These are phyloP conservation scores for Collariella sp. DNA, from an alignment of 495 filamentous ascomycete species.

Conservation along the genomic window DNA sequence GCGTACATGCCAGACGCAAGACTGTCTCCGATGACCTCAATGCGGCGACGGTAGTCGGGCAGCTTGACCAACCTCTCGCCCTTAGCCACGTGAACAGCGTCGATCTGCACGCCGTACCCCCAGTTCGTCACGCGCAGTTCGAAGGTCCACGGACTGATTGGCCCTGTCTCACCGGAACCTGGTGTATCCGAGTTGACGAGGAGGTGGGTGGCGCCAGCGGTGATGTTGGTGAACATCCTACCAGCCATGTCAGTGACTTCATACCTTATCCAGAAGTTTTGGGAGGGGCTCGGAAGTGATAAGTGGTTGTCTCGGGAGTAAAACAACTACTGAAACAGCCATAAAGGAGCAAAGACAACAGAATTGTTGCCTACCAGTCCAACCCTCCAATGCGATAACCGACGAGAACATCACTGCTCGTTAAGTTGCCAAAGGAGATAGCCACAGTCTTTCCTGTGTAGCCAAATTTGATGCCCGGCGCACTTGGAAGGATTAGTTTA, in stretches of 20 bases:
- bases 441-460: conserved; percentile 58
- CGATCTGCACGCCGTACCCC: conserved; percentile 56
- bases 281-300: too few relatives aligned
- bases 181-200: conserved; percentile 42
- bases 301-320: too few relatives aligned
- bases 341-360: too few relatives aligned
- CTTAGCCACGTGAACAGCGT: conserved; percentile 43
- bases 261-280: too few relatives aligned
- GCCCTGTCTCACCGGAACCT: conserved; percentile 32
- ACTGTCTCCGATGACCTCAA: conserved; percentile 60
- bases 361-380: too few relatives aligned
- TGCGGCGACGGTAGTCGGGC: conserved; percentile 41
- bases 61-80: conserved; percentile 45
- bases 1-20: conserved; percentile 52
- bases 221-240: conserved; percentile 61
- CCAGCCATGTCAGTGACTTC: too few relatives aligned
- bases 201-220: conserved; percentile 51
- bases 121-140: conserved; percentile 57
- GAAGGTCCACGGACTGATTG: conserved; percentile 39
- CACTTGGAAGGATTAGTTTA: conserved; percentile 24
- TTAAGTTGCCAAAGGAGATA: conserved; percentile 53
- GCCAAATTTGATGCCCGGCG: conserved; percentile 54
- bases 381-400: conserved; percentile 55
- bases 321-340: too few relatives aligned
- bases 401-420: conserved; percentile 47